A percentile compares a stretch with the other conserved stretches of the same genome.
Conservation (phyloP, 371 early-diverging fungal genomes). For the Rhizomucor miehei region DNA sequence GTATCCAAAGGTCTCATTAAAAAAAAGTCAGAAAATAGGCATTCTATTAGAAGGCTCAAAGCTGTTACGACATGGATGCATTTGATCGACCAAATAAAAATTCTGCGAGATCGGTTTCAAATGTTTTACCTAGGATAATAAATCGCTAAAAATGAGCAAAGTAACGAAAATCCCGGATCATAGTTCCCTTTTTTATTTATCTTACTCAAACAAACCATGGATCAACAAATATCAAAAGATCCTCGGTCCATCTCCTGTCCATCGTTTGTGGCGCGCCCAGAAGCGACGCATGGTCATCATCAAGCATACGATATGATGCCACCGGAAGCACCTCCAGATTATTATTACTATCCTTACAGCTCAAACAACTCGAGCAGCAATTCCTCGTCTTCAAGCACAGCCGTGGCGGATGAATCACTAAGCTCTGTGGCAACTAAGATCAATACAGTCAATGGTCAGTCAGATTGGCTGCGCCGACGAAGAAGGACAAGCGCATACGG, state of each 20-base stretch:
- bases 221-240: constrained; percentile 1
- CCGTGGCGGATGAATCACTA: constrained; percentile 9
- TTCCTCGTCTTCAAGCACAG: background rate
- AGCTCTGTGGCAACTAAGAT: constrained; percentile 5
- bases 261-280: constrained; percentile 3
- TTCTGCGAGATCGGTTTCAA: too few relatives aligned
- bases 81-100: too few relatives aligned
- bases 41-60: too few relatives aligned
- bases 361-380: background rate
- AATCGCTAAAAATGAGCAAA: too few relatives aligned
- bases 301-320: constrained; percentile 9
- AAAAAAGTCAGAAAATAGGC: too few relatives aligned
- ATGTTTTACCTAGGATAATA: too few relatives aligned
- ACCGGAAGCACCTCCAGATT: constrained; percentile 12
- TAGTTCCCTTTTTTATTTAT: too few relatives aligned
- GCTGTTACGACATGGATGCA: too few relatives aligned
- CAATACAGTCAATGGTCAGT: background rate
- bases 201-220: too few relatives aligned
- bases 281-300: constrained; percentile 6
- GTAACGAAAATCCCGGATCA: too few relatives aligned
- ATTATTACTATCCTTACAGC: constrained; percentile 9
- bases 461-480: constrained; percentile 10
- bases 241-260: constrained; percentile 8
- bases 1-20: too few relatives aligned
- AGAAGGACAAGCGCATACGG: constrained; percentile 1